phyloP scores from a whole-genome alignment of 2,329 filamentous ascomycete genomes.

The Colletotrichum sp. region DNA sequence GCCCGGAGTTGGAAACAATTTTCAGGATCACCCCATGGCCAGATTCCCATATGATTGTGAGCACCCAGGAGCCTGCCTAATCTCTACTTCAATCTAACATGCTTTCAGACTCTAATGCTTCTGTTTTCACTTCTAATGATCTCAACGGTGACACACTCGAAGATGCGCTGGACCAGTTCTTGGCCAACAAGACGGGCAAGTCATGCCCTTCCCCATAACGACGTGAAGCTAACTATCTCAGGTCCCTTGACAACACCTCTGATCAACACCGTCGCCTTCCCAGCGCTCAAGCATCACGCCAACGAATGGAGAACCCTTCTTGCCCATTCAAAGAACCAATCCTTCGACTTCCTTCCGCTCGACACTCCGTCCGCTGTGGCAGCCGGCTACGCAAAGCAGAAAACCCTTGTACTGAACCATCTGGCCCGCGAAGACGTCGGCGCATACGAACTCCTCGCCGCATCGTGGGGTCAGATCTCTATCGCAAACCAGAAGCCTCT shows the following conservation, averaged over 20 bases:
- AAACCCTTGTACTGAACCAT: slow-evolving; percentile 27
- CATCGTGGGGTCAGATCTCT: slow-evolving; percentile 35
- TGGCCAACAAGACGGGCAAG: slow-evolving; percentile 11
- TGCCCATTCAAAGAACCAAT: slow-evolving; percentile 26
- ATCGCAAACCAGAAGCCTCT: slow-evolving; percentile 42
- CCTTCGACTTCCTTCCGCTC: slow-evolving; percentile 21
- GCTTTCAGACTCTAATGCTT: not conserved
- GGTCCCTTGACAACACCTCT: slow-evolving; percentile 26
- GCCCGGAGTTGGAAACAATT: slow-evolving; percentile 35
- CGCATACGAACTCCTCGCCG: slow-evolving; percentile 33
- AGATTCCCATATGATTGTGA: slow-evolving; percentile 24
- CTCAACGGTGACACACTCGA: not conserved
- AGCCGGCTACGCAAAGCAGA: slow-evolving; percentile 41
- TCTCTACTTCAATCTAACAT: not conserved
- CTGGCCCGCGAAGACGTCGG: slow-evolving; percentile 27
- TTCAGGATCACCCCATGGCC: slow-evolving; percentile 34
- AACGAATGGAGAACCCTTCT: slow-evolving; percentile 24
- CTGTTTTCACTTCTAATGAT: slow-evolving; percentile 4
- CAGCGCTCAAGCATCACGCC: slow-evolving; percentile 26
- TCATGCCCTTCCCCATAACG: not conserved
- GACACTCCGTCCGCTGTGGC: slow-evolving; percentile 36
- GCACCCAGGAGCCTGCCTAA: not conserved
- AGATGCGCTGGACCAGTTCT: not conserved
- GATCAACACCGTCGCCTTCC: slow-evolving; percentile 32
- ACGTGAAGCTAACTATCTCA: not conserved